Base-by-base conservation (phyloP, 2,329 filamentous ascomycete species). In the Trichoderma cornu-damae region DNA sequence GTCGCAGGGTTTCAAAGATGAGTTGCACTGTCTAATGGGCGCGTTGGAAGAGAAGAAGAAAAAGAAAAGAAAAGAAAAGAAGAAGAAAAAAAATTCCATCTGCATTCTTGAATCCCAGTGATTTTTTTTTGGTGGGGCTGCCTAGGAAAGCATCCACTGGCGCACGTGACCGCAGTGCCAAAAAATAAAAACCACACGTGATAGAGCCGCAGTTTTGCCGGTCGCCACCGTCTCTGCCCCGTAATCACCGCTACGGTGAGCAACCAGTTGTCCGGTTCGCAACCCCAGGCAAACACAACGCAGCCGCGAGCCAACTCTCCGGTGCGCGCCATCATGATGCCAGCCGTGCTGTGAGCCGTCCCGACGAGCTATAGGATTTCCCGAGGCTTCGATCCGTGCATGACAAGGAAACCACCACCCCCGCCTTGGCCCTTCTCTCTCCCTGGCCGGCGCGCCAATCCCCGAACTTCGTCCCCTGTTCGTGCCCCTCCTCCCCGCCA, bases 21-120 rank as follows among this genome's bases (percentile, higher is more conserved):
- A 80, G 80, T 82, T 87, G 88, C 84, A 92, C 89, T 93, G 89
- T 93, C 89, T 92, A 77, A 79, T 81, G 85, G 86, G 80, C 82
- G 87, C 87, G 86, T 87, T 83, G 77, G 66, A 71, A 72, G 72
- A 67, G 68, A 72, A 75, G 74, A 59, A 72, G 74, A 75, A 74
- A 59, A 72, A 74, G 73, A 72, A 70, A 74, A 71, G 66, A 65
- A 55, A 30, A 28, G 28, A 60, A 54, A 60, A 46, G 1, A 46
- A 40, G 12, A 26, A 9, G 9, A 11, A 34, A 5, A 18, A 44
- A 35, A 18, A n/a, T n/a, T 28, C 28, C 4, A 22, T 3, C 35
- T 43, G 14, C 47, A 43, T 22, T n/a, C 24, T 22, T 18, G n/a
- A 28, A 51, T 22, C 28, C 26, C 7, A 2, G 2, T 18, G 9